These are phyloP conservation scores for Thermomucor indicae-seudaticae DNA, from an alignment of 371 early-diverging fungal species.

Conservation along the genomic window DNA sequence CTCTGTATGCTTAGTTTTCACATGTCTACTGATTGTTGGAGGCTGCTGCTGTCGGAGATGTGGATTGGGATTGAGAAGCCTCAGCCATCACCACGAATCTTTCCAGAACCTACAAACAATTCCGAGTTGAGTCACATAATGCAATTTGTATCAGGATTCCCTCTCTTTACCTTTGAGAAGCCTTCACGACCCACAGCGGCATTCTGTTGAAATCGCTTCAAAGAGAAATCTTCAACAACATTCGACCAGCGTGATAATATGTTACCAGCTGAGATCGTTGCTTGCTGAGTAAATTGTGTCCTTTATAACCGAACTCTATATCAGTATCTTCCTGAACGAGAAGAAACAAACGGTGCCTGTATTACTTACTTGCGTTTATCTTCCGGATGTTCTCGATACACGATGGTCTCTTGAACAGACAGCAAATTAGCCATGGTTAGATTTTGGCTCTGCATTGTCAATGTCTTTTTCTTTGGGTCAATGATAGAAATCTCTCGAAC, in stretches of 20 bases:
- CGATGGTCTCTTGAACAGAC: constrained; percentile 80
- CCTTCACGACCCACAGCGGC: constrained; percentile 75
- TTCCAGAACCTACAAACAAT: constrained; percentile 46
- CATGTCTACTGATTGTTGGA: not conserved
- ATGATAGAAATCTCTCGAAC: constrained; percentile 84
- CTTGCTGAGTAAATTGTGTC: constrained; percentile 79
- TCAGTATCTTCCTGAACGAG: not conserved
- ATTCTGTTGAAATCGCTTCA: constrained; percentile 85
- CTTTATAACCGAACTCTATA: constrained; percentile 14
- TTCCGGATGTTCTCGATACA: constrained; percentile 61
- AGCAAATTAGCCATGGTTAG: constrained; percentile 74
- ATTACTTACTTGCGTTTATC: constrained; percentile 31
- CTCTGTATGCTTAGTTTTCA: not conserved
- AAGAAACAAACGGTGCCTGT: not conserved
- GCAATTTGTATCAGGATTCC: not conserved
- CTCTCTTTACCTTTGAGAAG: constrained; percentile 54
- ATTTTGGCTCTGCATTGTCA: constrained; percentile 73
- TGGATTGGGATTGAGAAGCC: constrained; percentile 11
- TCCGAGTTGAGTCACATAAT: not conserved
- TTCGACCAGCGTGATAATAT: constrained; percentile 71
- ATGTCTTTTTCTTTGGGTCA: constrained; percentile 70
- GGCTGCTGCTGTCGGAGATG: not conserved
- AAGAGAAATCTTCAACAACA: constrained; percentile 84
- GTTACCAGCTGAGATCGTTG: constrained; percentile 75
- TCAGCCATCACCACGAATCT: constrained; percentile 45